Evolutionary conservation across 768 basidiomycete genomes (phyloP).

Genomic region (Mycena crocata): DNA sequence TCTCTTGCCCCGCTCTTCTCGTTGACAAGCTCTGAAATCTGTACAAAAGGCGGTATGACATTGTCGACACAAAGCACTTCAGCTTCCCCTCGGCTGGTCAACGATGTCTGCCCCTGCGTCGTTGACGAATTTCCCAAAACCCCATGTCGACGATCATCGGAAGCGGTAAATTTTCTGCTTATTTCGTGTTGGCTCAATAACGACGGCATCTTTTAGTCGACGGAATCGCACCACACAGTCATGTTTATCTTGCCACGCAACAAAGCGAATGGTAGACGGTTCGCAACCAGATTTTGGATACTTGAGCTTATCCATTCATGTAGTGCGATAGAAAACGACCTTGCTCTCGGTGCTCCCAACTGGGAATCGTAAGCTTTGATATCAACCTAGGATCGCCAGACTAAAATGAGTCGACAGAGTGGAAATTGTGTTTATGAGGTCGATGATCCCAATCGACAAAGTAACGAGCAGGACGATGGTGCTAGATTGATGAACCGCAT

Average conservation of each 20-base stretch:
- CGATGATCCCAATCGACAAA: slow-evolving; percentile 21
- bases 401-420: neutral
- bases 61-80: neutral
- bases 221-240: slow-evolving; percentile 30
- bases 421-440: slow-evolving; percentile 28
- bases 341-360: slow-evolving; percentile 27
- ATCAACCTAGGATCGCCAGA: neutral
- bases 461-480: slow-evolving; percentile 1
- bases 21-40: slow-evolving; percentile 14
- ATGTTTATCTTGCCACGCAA: slow-evolving; percentile 27
- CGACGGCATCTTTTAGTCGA: slow-evolving; percentile 2
- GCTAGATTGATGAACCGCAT: slow-evolving; percentile 27
- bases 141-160: slow-evolving; percentile 23
- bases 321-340: slow-evolving; percentile 29
- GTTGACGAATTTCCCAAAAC: slow-evolving; percentile 11
- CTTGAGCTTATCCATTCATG: neutral
- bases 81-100: neutral
- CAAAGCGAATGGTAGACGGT: slow-evolving; percentile 29
- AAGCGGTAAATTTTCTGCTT: slow-evolving; percentile 11
- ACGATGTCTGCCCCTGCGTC: slow-evolving; percentile 23
- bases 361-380: slow-evolving; percentile 20
- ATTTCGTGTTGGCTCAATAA: neutral
- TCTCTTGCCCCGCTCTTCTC: neutral
- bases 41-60: slow-evolving; percentile 14
- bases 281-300: neutral